Evolutionary conservation across 345 rosid genomes (phyloP).

Genomic region (Pseudoturritis turrita): DNA sequence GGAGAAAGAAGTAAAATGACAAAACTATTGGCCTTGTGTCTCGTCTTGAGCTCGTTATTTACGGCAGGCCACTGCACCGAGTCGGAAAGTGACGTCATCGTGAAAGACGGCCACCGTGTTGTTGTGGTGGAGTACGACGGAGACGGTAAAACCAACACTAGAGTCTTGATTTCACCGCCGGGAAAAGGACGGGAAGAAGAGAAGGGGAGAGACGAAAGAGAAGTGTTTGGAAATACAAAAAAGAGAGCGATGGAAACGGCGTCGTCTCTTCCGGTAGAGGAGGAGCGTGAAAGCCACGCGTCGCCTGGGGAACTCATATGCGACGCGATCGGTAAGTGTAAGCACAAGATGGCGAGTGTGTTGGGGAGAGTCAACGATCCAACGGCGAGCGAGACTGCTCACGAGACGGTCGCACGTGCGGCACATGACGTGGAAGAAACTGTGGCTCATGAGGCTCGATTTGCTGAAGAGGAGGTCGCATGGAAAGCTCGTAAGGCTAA

Average conservation of each 20-base stretch:
- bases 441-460: neutral
- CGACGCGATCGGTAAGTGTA: constrained; percentile 46
- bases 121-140: constrained; percentile 59
- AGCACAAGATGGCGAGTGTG: constrained; percentile 34
- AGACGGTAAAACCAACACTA: constrained; percentile 48
- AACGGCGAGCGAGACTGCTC: neutral
- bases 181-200: neutral
- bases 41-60: neutral
- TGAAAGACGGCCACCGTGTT: constrained; percentile 18
- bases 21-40: constrained; percentile 11
- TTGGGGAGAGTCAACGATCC: constrained; percentile 37
- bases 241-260: constrained; percentile 29
- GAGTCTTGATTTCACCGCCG: constrained; percentile 50
- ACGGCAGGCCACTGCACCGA: neutral
- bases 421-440: constrained; percentile 1
- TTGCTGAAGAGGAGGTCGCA: neutral
- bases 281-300: neutral
- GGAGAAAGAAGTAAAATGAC: neutral
- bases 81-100: constrained; percentile 5
- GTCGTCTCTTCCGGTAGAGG: constrained; percentile 6
- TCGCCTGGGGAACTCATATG: constrained; percentile 42
- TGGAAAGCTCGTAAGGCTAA: constrained; percentile 7
- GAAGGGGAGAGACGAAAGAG: neutral
- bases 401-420: neutral
- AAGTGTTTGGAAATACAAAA: neutral